These are phyloP conservation scores for Mycena latifolia DNA, from an alignment of 768 basidiomycete genomes.

Conservation along the genomic window DNA sequence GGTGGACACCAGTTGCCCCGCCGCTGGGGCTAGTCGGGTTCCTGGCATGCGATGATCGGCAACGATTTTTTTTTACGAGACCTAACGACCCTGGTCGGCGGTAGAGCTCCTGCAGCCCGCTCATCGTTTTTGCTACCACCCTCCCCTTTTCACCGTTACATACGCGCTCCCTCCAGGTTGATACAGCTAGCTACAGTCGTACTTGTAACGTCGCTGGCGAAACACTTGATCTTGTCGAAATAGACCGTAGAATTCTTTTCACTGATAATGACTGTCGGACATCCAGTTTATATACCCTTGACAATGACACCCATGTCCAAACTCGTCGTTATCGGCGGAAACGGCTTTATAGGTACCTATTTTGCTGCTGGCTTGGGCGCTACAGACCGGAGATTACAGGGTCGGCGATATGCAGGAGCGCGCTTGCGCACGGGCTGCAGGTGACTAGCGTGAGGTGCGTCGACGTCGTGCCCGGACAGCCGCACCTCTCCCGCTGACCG, in stretches of 20 bases:
- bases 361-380: constrained; percentile 1
- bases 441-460: constrained; percentile 91
- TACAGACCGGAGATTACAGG: constrained; percentile 60
- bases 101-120: constrained; percentile 40
- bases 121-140: constrained; percentile 9
- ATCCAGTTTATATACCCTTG: too few species aligned
- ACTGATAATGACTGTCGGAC: too few species aligned
- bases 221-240: neutral
- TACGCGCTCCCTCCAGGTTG: neutral
- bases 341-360: constrained; percentile 90
- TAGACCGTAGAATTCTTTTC: too few species aligned
- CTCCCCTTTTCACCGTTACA: constrained; percentile 14
- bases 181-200: constrained; percentile 25
- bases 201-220: constrained; percentile 30
- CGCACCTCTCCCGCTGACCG: neutral
- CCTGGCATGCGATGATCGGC: constrained; percentile 28
- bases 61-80: constrained; percentile 48
- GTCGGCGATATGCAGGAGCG: constrained; percentile 93
- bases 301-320: constrained; percentile 23
- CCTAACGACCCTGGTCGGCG: constrained; percentile 59
- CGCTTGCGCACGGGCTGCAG: constrained; percentile 83
- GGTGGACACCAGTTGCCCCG: constrained; percentile 10
- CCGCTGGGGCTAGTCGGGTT: constrained; percentile 26
- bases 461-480: neutral
- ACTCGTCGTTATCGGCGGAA: constrained; percentile 96